Conservation (phyloP, 176 grass and related monocot species). For the Ensete ventricosum region DNA sequence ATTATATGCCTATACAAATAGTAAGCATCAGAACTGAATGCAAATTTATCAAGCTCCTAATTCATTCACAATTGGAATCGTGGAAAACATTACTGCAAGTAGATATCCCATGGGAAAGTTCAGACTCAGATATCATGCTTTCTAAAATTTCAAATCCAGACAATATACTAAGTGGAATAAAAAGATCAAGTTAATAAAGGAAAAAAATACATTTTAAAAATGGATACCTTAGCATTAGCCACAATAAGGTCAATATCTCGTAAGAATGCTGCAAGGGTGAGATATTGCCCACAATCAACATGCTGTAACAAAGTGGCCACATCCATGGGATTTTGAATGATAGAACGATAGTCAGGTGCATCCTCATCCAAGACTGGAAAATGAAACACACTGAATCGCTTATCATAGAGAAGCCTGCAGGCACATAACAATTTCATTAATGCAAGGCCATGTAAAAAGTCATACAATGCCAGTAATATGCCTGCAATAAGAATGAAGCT, state of each 20-base stretch:
- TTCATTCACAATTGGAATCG: not conserved
- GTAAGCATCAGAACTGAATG: not conserved
- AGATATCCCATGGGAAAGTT: not conserved
- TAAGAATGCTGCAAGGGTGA: constrained; percentile 49
- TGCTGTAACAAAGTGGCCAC: constrained; percentile 79
- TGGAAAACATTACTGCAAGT: not conserved
- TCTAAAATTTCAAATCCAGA: no score
- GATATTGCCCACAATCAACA: constrained; percentile 78
- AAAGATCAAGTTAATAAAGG: not conserved
- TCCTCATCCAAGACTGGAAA: constrained; percentile 89
- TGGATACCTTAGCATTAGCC: constrained; percentile 73
- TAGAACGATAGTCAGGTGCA: constrained; percentile 67
- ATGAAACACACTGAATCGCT: constrained; percentile 80
- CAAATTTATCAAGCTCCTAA: not conserved
- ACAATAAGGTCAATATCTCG: constrained; percentile 91
- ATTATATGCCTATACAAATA: constrained; percentile 58
- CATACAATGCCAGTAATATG: no score
- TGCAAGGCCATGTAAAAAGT: not conserved
- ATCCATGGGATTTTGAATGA: constrained; percentile 91
- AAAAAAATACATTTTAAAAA: constrained; percentile 2
- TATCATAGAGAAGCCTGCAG: constrained; percentile 72
- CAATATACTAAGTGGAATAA: not conserved
- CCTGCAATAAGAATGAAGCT: no score
- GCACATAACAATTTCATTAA: not conserved
- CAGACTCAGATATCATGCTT: not conserved